Base-by-base conservation (phyloP, 1,139 yeast genomes). In the Sugiyamaella castrensis region DNA sequence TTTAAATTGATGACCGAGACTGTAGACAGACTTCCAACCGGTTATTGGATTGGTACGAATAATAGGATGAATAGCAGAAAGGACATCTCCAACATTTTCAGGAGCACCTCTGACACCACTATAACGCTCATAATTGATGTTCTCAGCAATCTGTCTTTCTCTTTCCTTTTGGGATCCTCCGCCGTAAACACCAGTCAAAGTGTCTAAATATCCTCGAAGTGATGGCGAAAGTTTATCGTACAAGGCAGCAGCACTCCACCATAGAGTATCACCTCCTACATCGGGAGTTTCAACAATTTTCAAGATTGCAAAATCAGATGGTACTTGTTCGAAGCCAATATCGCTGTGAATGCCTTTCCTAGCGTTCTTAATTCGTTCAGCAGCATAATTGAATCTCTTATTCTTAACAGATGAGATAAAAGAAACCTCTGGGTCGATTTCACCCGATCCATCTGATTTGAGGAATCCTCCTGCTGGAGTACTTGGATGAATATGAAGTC, bases 41-140 rank as follows among this genome's bases (percentile, higher is more conserved):
- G 78, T 73, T 29, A 71, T 74, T 3, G 78, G 79, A 61, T 74
- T 75, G 19, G 77, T 74, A 58, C 77, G 68, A 35, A 74, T 68
- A 37, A 74, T 47, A 5, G 77, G 77, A 56, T 74, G 78, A 43
- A 64, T 71, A 27, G 74, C 66, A 45, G 51, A 47, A 38, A 56
- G 53, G 37, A 50, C 58, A 24, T 57, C 63, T 2, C 69, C 68
- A 29, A 59, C 51, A 51, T 63, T 65, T 50, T 64, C 67, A 12
- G 68, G 67, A 4, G 66, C 65, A 1, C 68, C 69, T 61, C 68
- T 56, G 57, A 65, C 59, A 28, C 60, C 63, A 42, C 69, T 53
- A 60, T 69, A 73, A 30, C 63, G 59, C 39, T 69, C 70, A 15
- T 70, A 68, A 8, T 69, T 66, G 40, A 63, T n/a, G n/a, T n/a